phyloP scores from a whole-genome alignment of 176 grass and related monocot species.

The Triticum timopheevii region DNA sequence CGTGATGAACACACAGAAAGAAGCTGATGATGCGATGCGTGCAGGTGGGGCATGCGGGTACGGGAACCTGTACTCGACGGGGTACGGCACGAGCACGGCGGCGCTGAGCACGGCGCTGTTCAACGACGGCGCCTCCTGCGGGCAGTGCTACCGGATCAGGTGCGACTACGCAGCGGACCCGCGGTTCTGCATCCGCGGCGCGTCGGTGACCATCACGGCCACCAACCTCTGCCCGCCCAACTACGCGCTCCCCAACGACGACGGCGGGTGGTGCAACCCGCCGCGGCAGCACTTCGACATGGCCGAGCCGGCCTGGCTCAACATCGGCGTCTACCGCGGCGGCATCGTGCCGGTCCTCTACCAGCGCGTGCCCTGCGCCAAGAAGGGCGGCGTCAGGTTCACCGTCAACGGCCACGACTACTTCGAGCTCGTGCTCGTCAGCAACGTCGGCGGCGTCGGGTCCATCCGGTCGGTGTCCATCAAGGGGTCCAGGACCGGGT shows the following conservation, averaged over 20 bases:
- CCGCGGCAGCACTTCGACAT: slow-evolving; percentile 81
- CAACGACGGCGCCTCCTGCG: slow-evolving; percentile 47
- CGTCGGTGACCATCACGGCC: slow-evolving; percentile 64
- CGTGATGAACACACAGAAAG: background rate
- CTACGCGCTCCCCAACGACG: slow-evolving; percentile 70
- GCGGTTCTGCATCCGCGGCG: slow-evolving; percentile 56
- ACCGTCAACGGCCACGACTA: slow-evolving; percentile 71
- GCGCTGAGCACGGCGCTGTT: slow-evolving; percentile 52
- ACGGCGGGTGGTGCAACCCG: slow-evolving; percentile 91
- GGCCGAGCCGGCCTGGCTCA: slow-evolving; percentile 71
- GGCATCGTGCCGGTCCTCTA: slow-evolving; percentile 71
- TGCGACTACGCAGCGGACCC: slow-evolving; percentile 45
- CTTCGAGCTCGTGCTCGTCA: slow-evolving; percentile 91
- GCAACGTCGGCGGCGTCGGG: slow-evolving; percentile 53
- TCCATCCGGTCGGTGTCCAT: slow-evolving; percentile 53
- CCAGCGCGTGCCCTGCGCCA: slow-evolving; percentile 65
- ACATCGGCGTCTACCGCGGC: slow-evolving; percentile 77
- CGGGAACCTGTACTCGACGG: slow-evolving; percentile 69
- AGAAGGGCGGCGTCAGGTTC: slow-evolving; percentile 84
- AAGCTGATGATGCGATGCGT: background rate
- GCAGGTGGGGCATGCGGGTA: slow-evolving; percentile 87
- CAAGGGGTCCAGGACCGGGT: slow-evolving; percentile 60
- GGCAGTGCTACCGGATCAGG: slow-evolving; percentile 65
- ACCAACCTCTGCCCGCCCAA: slow-evolving; percentile 92
- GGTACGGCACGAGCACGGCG: slow-evolving; percentile 49